Base-by-base conservation (phyloP, 495 filamentous ascomycete species). In the Rhypophila decipiens region DNA sequence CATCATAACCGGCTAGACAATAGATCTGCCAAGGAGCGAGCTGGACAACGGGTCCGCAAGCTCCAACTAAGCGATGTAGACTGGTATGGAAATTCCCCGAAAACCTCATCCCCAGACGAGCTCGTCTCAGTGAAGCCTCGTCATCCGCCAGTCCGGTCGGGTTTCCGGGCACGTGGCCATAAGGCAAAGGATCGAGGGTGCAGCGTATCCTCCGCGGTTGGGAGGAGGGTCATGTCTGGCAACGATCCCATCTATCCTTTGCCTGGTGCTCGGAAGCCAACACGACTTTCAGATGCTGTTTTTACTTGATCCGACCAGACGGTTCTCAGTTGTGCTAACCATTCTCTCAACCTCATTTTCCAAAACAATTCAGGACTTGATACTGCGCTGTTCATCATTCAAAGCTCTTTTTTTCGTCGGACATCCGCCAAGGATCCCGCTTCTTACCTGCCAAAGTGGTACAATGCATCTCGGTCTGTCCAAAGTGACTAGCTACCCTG, bases 61-160 rank as follows among this genome's bases (percentile, higher is more conserved):
- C 73, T 98, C 47, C 91, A 97, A 59, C 78, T 97, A 39, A 95
- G 87, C 61, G 93, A 97, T 63, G 87, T 98, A 63, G 91, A 98
- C 64, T 98, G 93, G 93, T 96, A 91, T 69, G 73, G 46, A 39
- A 49, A 46, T 55, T 11, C 40, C 52, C 50, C 39, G 35, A 39
- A 50, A 59, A 27, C n/a, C 15, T n/a, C 24, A n/a, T 15, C 24
- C 36, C 23, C 4, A 27, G 24, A 17, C 42, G n/a, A 5, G 42
- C n/a, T 17, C 15, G 24, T 24, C 24, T 20, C 42, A 17, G 13
- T 24, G 15, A 44, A 46, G 3, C 43, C 53, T 24, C 24, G 37
- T 20, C n/a, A 40, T 11, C 7, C 8, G 15, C 29, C 23, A 21
- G 15, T n/a, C 37, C 12, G 24, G 37, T 39, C 33, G n/a, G n/a